Evolutionary conservation across 2,329 filamentous ascomycete genomes (phyloP), one percentile per base, ranked within the genome.

Genomic region (Cordyceps javanica): DNA sequence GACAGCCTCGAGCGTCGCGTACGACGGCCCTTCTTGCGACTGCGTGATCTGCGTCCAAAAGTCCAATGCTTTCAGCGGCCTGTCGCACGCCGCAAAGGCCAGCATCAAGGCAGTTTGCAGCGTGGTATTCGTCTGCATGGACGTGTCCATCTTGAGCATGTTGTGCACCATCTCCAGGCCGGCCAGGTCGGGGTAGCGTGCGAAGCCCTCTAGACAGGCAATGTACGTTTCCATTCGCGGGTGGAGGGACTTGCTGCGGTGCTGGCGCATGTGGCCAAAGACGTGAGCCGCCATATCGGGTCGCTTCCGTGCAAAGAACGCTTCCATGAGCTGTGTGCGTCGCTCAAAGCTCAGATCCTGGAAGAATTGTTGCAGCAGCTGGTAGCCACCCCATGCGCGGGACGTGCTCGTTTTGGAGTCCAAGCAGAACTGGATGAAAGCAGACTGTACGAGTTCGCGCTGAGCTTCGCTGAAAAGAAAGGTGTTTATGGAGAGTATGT

Each of bases 201-300:
- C 86, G 25, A 96, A 82, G 2, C 91, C 90, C 60, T 89, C 82
- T 58, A 97, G 87, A 61, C 87, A 92, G 34, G 80, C 75, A 3
- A 90, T 81, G 68, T 99, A 99, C 5, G 88, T 89, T 45, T 90
- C 85, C 10, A 82, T 72, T 3, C 79, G 86, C 0, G 94, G 91
- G 1, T 88, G 83, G 23, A 83, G 82, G 1, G 76, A 73, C 3
- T 75, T 74, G 58, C 86, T 82, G 25, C 81, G 78, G 62, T 91
- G 87, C 52, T 88, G 81, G n/a, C 91, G 88, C 92, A 97, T 97
- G 69, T 97, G 90, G 14, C 89, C 89, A 71, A 99, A 97, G 34
- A 96, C 85, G 61, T 91, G 81, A 48, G 85, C 85, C 3, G 90
- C 92, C 81, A 97, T 91, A 66, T 97, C 92, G 13, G 90, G 80